Conservation (phyloP, 768 basidiomycete species). For the Mrakia blollopis region DNA sequence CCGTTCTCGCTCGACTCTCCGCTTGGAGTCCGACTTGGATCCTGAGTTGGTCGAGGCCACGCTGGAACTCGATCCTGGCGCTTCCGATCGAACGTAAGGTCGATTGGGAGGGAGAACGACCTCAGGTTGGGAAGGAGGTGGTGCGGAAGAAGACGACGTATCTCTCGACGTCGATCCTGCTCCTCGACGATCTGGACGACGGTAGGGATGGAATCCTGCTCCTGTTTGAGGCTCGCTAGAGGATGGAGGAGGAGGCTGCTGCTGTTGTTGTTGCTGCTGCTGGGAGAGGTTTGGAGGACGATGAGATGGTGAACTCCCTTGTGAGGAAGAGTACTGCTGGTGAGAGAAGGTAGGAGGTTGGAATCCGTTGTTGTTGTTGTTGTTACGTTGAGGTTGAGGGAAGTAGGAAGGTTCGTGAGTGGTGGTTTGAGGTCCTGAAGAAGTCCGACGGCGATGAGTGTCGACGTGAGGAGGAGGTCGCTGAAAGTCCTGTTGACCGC, state of each 20-base stretch:
- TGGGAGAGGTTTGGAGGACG: not conserved
- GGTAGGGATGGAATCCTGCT: conserved; percentile 27
- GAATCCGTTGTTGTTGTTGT: not conserved
- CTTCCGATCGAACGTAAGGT: conserved; percentile 24
- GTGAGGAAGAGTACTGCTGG: conserved; percentile 1
- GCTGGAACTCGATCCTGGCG: conserved; percentile 13
- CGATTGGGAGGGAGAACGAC: conserved; percentile 9
- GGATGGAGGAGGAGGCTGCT: not conserved
- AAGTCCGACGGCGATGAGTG: conserved; percentile 20
- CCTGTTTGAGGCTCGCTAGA: not conserved
- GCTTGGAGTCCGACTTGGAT: not conserved
- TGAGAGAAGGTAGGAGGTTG: conserved; percentile 1
- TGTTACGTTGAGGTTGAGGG: conserved; percentile 17
- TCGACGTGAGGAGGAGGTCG: conserved; percentile 17
- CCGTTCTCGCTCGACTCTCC: conserved; percentile 11
- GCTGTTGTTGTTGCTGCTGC: not conserved
- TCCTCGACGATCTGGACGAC: conserved; percentile 18
- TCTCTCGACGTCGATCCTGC: not conserved
- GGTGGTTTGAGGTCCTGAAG: conserved; percentile 16
- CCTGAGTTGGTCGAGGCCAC: conserved; percentile 12
- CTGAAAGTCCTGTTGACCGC: conserved; percentile 8
- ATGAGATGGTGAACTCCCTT: not conserved
- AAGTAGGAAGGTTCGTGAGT: not conserved
- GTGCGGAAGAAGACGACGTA: not conserved
- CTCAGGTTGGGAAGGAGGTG: not conserved